Evolutionary conservation across 495 filamentous ascomycete species (phyloP).

Genomic region (Penicillium pancosmium): DNA sequence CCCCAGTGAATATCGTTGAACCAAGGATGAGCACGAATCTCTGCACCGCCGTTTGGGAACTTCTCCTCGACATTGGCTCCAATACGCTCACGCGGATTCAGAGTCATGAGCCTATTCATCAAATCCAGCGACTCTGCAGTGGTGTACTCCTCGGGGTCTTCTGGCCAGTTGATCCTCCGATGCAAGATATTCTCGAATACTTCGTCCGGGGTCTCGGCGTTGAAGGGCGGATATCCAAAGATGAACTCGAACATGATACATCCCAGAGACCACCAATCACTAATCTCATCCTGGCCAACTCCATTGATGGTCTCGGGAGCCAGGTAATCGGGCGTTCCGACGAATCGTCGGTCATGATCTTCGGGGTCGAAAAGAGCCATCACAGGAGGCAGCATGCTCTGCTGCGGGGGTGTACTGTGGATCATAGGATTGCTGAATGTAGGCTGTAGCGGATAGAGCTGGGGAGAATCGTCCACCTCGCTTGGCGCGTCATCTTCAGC

Average conservation of each 20-base stretch:
- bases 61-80: slow-evolving; percentile 83
- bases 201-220: slow-evolving; percentile 84
- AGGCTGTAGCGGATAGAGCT: slow-evolving; percentile 64
- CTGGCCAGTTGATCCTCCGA: slow-evolving; percentile 87
- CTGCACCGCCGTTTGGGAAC: slow-evolving; percentile 77
- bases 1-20: slow-evolving; percentile 89
- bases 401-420: slow-evolving; percentile 66
- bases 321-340: slow-evolving; percentile 96
- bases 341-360: slow-evolving; percentile 90
- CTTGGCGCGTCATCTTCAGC: slow-evolving; percentile 74
- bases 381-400: slow-evolving; percentile 85
- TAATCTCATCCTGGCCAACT: slow-evolving; percentile 92
- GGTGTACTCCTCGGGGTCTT: slow-evolving; percentile 67
- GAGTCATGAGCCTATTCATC: slow-evolving; percentile 85
- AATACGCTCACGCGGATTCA: slow-evolving; percentile 76
- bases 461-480: slow-evolving; percentile 70
- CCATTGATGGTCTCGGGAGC: slow-evolving; percentile 97
- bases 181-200: slow-evolving; percentile 96
- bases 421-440: slow-evolving; percentile 55
- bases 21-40: slow-evolving; percentile 89
- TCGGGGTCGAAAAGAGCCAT: slow-evolving; percentile 97
- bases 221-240: slow-evolving; percentile 91
- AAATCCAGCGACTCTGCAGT: slow-evolving; percentile 89
- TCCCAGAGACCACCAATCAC: slow-evolving; percentile 99
- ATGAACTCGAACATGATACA: slow-evolving; percentile 98